Evolutionary conservation across 805 yeast species (phyloP).

Genomic region (Hanseniaspora occidentalis): DNA sequence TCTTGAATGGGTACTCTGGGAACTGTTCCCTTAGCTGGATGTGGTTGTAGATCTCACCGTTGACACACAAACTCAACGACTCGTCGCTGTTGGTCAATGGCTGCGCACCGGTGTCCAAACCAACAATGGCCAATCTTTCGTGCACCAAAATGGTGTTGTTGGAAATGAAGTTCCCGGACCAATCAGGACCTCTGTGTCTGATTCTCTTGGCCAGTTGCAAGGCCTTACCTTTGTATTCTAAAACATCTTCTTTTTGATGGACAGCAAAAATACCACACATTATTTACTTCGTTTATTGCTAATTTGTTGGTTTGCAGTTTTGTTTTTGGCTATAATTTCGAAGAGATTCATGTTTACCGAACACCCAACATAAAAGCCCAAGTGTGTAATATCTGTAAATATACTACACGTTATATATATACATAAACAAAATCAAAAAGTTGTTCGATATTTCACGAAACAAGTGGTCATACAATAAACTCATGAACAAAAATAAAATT

Average conservation of each 20-base stretch:
- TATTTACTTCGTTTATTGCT: conserved; percentile 4
- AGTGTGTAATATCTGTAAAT: neutral
- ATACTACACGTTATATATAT: neutral
- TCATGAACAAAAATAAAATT: too few relatives aligned
- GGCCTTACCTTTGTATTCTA: conserved; percentile 75
- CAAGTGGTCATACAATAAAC: too few relatives aligned
- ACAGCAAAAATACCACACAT: conserved; percentile 99
- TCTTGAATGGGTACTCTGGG: conserved; percentile 62
- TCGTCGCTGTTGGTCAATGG: conserved; percentile 81
- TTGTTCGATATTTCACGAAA: neutral
- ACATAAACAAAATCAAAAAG: neutral
- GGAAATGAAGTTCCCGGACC: conserved; percentile 82
- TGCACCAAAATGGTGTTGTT: conserved; percentile 80
- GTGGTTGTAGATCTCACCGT: conserved; percentile 98
- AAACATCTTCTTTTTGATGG: conserved; percentile 67
- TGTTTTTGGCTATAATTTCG: neutral
- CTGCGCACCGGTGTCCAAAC: conserved; percentile 96
- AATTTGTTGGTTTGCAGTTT: conserved; percentile 13
- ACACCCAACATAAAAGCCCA: too few relatives aligned
- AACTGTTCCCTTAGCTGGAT: conserved; percentile 72
- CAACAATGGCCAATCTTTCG: conserved; percentile 96
- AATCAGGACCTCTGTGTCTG: conserved; percentile 99
- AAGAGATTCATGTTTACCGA: too few relatives aligned
- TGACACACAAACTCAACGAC: conserved; percentile 66
- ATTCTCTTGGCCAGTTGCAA: conserved; percentile 82